These are phyloP conservation scores for Scedosporium boydii DNA, from an alignment of 2,329 filamentous ascomycete species.

Conservation along the genomic window DNA sequence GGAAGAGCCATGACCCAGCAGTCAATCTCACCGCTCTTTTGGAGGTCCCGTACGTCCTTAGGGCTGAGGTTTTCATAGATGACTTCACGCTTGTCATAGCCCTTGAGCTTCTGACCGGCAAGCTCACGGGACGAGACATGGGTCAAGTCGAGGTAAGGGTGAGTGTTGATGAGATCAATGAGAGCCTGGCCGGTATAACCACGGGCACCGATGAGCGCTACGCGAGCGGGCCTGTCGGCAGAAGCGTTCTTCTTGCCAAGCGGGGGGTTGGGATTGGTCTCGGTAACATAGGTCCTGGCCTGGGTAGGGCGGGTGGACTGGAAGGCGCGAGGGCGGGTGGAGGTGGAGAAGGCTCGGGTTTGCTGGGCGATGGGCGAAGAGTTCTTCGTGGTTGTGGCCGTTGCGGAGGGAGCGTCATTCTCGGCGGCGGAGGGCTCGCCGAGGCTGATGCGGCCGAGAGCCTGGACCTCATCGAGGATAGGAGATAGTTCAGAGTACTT, in stretches of 20 bases:
- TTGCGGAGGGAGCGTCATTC: constrained; percentile 16
- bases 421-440: constrained; percentile 63
- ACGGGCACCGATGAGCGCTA: constrained; percentile 82
- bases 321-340: constrained; percentile 21
- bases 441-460: constrained; percentile 77
- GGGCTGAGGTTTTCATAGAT: constrained; percentile 83
- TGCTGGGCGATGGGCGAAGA: constrained; percentile 18
- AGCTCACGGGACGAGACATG: constrained; percentile 93
- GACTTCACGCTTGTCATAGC: constrained; percentile 85
- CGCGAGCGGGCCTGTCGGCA: constrained; percentile 66
- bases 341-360: constrained; percentile 56
- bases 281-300: constrained; percentile 31
- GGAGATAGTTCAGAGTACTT: constrained; percentile 71
- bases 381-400: constrained; percentile 38
- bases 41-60: constrained; percentile 80
- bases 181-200: constrained; percentile 92
- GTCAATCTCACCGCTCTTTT: constrained; percentile 75
- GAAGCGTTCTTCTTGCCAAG: constrained; percentile 81
- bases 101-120: constrained; percentile 74
- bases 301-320: background rate
- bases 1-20: constrained; percentile 97
- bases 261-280: constrained; percentile 82
- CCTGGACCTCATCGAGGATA: constrained; percentile 76
- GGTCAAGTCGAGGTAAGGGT: constrained; percentile 81
- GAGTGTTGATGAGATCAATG: constrained; percentile 75